These are phyloP conservation scores for Agroathelia rolfsii DNA, from an alignment of 1,284 basidiomycete species.

Conservation along the genomic window DNA sequence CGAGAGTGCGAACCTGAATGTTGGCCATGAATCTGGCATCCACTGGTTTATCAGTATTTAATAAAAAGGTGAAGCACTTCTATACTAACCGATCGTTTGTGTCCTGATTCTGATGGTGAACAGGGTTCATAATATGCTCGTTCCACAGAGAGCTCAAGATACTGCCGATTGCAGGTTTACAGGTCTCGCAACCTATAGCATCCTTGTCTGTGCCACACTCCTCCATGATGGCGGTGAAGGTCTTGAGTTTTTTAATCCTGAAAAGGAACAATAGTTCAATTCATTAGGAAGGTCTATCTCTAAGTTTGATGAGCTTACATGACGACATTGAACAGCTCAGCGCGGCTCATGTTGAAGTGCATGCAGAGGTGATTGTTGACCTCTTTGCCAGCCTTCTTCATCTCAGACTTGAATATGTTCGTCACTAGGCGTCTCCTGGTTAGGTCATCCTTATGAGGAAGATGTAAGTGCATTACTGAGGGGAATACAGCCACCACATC, in stretches of 20 bases:
- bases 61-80: conserved; percentile 9
- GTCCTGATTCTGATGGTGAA: conserved; percentile 63
- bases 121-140: conserved; percentile 56
- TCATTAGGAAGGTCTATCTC: too few relatives aligned
- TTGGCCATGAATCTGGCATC: conserved; percentile 52
- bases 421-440: conserved; percentile 36
- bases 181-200: conserved; percentile 63
- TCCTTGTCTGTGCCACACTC: conserved; percentile 38
- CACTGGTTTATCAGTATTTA: conserved; percentile 9
- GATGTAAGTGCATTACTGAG: conserved; percentile 43
- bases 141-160: conserved; percentile 65
- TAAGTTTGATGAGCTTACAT: conserved; percentile 26
- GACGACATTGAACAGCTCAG: conserved; percentile 61
- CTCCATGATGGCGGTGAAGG: conserved; percentile 31
- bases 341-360: conserved; percentile 61
- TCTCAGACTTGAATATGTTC: conserved; percentile 48
- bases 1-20: conserved; percentile 44
- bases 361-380: conserved; percentile 56
- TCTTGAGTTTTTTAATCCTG: not conserved
- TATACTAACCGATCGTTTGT: conserved; percentile 41
- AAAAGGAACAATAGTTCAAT: not conserved
- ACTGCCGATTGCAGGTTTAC: conserved; percentile 61
- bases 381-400: conserved; percentile 58
- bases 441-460: conserved; percentile 28
- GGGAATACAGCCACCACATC: conserved; percentile 67